phyloP scores from a whole-genome alignment of 139 green algal genomes.

The Closterium sp. region DNA sequence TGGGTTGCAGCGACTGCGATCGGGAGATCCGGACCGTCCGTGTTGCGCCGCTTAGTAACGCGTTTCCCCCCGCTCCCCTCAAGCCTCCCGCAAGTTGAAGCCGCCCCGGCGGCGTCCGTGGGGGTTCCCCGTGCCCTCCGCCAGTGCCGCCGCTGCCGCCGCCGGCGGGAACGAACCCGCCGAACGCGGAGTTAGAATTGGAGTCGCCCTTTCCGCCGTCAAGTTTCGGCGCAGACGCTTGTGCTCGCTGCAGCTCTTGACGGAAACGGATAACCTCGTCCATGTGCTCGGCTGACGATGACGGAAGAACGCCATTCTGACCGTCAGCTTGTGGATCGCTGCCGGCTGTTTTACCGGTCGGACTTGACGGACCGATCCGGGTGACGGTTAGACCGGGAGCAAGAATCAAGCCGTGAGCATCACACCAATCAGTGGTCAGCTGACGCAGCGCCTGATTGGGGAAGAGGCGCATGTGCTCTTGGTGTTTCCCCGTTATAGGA shows the following conservation, averaged over 20 bases:
- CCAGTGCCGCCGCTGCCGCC: neutral
- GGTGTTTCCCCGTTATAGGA: slow-evolving; percentile 18
- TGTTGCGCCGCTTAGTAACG: neutral
- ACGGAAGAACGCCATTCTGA: neutral
- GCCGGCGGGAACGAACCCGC: too few relatives aligned
- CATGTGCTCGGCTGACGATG: neutral
- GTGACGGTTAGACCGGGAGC: neutral
- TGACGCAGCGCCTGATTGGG: slow-evolving; percentile 24
- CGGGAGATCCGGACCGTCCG: neutral
- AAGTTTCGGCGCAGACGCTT: neutral
- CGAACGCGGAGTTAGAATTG: too few relatives aligned
- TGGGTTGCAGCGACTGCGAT: neutral
- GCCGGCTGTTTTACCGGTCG: neutral
- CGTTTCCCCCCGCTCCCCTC: neutral
- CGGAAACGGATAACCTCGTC: neutral
- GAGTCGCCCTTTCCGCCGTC: neutral
- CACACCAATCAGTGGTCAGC: neutral
- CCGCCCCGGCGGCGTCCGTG: neutral
- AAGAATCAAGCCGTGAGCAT: neutral
- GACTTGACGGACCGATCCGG: neutral
- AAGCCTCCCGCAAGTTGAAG: neutral
- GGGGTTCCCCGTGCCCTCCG: neutral
- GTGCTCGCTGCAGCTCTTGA: neutral
- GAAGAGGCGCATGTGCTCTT: slow-evolving; percentile 15
- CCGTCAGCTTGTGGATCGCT: too few relatives aligned